phyloP scores from a whole-genome alignment of 768 basidiomycete species.

The Phaffia australis region DNA sequence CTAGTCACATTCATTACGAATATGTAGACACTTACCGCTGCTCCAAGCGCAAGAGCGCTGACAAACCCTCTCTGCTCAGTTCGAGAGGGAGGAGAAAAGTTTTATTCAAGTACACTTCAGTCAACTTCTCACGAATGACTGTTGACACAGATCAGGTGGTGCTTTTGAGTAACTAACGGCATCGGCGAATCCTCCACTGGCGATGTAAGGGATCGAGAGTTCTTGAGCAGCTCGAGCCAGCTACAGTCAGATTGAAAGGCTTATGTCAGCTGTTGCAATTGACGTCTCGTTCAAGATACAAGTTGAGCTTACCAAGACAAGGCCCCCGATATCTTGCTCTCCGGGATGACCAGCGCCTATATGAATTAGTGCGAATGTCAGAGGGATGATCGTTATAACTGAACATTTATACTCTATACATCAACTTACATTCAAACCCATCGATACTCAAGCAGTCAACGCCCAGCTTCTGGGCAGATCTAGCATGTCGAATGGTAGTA shows the following conservation, averaged over 20 bases:
- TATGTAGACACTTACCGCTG: constrained; percentile 61
- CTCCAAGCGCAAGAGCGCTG: constrained; percentile 69
- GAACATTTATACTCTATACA: constrained; percentile 9
- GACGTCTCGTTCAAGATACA: not conserved
- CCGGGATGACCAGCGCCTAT: constrained; percentile 40
- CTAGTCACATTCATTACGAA: too few relatives aligned
- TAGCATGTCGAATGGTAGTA: constrained; percentile 34
- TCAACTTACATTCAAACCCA: constrained; percentile 67
- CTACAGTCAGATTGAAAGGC: constrained; percentile 38
- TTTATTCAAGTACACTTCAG: not conserved
- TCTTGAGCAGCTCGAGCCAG: constrained; percentile 78
- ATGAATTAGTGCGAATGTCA: not conserved
- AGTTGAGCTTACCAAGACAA: constrained; percentile 56
- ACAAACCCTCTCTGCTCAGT: constrained; percentile 53
- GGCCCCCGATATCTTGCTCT: constrained; percentile 80
- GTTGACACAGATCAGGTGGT: not conserved
- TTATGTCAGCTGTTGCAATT: not conserved
- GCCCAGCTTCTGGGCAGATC: constrained; percentile 53
- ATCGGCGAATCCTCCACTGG: constrained; percentile 84
- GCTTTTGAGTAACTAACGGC: constrained; percentile 34
- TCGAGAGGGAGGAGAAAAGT: not conserved
- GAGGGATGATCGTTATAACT: constrained; percentile 10
- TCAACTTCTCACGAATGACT: too few relatives aligned
- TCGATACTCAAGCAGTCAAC: constrained; percentile 85
- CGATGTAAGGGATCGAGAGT: constrained; percentile 71